phyloP scores from a whole-genome alignment of 371 early-diverging fungal genomes.

The Dichotomocladium elegans region DNA sequence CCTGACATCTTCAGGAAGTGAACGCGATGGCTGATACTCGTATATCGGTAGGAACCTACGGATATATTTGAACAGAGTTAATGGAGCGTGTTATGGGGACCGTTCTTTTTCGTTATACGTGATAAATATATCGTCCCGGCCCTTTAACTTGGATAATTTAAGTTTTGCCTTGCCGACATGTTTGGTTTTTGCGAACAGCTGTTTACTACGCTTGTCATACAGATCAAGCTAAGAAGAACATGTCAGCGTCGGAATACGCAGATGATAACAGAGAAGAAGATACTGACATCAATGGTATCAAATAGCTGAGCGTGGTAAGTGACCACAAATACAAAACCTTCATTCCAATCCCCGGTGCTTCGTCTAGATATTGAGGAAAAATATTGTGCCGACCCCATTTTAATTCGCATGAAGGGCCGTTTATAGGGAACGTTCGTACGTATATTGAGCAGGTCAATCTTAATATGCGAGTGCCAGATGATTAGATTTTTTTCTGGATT shows the following conservation, averaged over 20 bases:
- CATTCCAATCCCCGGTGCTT: conserved; percentile 43
- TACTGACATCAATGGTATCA: conserved; percentile 42
- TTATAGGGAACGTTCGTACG: conserved; percentile 28
- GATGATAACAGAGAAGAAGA: not conserved
- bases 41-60: conserved; percentile 43
- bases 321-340: conserved; percentile 39
- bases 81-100: no score
- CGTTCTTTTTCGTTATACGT: no score
- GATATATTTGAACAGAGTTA: no score
- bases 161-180: conserved; percentile 48
- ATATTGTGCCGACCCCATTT: conserved; percentile 45
- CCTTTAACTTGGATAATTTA: conserved; percentile 29
- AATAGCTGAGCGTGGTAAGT: conserved; percentile 42
- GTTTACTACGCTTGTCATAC: conserved; percentile 36
- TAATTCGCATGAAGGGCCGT: conserved; percentile 37
- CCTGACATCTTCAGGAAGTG: conserved; percentile 35
- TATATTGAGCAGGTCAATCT: conserved; percentile 47
- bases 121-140: conserved; percentile 37
- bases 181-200: conserved; percentile 28
- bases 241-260: not conserved
- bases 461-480: no score
- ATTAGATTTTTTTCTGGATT: no score
- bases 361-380: conserved; percentile 30
- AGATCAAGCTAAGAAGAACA: conserved; percentile 14
- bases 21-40: conserved; percentile 36